Base-by-base conservation (phyloP, 2,329 filamentous ascomycete species). In the Pseudogymnoascus sp. region DNA sequence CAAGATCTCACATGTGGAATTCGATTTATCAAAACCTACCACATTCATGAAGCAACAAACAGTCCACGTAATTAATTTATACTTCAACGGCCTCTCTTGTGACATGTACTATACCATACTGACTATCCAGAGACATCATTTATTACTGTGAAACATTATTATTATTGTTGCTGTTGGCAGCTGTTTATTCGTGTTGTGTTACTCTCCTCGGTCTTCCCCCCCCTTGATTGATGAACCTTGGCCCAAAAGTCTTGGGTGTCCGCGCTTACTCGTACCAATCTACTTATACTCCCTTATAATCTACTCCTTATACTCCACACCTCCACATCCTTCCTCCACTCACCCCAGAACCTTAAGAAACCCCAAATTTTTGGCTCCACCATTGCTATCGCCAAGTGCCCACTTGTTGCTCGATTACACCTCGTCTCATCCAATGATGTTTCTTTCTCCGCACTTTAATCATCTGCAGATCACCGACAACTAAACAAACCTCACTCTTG, bases 291-390 rank as follows among this genome's bases (percentile, higher is more conserved):
- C 50, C 50, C n/a, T n/a, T n/a, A n/a, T n/a, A n/a, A n/a, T n/a
- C n/a, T n/a, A n/a, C n/a, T n/a, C n/a, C 50, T 56, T 56, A 56
- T 12, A 33, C 50, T 56, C 50, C 50, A 56, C 50, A 56, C 50
- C 47, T 50, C 44, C 25, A 10, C 47, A 28, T 25, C 44, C n/a
- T 18, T 35, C 50, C 50, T 56, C 50, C 50, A 56, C 47, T 10
- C 47, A 31, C 50, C 28, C 28, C 50, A 56, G 50, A 56, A 56
- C 50, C 50, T 56, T 33, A 56, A 56, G 50, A 56, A 56, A 28
- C 50, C 50, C 50, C 28, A 31, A 56, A 56, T 33, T 56, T 56
- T 56, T 50, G 44, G 50, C 50, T 56, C 50, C 50, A 56, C 50
- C 50, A 33, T 33, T 56, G 11, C 28, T 56, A 21, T 21, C 28